Conservation (phyloP, 2,329 filamentous ascomycete genomes). For the Diaporthe ampelina region DNA sequence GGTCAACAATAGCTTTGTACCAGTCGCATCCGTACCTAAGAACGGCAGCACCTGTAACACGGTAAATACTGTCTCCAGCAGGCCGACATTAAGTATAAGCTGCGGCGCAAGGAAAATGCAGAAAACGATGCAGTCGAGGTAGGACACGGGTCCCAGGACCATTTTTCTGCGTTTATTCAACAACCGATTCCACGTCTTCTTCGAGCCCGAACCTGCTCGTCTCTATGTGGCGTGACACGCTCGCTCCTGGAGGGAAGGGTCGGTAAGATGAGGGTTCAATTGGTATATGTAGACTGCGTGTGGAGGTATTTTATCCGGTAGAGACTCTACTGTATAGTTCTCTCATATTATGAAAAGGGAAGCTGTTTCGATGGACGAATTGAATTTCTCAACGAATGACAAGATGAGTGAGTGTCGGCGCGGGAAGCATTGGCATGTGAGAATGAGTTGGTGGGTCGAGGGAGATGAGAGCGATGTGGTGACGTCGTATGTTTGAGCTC, state of each 20-base stretch:
- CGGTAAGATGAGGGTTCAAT: background rate
- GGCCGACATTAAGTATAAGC: conserved; percentile 76
- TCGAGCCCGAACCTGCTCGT: background rate
- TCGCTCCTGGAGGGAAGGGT: background rate
- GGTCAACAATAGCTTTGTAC: conserved; percentile 1
- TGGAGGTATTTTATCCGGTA: no score
- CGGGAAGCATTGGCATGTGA: conserved; percentile 14
- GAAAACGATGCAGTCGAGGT: conserved; percentile 82
- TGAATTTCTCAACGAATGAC: conserved; percentile 9
- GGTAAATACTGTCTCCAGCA: conserved; percentile 70
- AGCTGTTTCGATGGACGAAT: background rate
- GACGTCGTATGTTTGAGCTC: conserved; percentile 33
- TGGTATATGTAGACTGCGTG: background rate
- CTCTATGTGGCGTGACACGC: conserved; percentile 5
- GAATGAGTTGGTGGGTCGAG: conserved; percentile 1
- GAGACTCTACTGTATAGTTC: background rate
- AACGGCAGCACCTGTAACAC: conserved; percentile 77
- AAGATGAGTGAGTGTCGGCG: background rate
- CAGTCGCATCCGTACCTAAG: conserved; percentile 64
- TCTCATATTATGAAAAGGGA: background rate
- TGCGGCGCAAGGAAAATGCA: conserved; percentile 79
- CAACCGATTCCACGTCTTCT: no score
- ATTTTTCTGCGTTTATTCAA: conserved; percentile 58
- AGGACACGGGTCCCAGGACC: conserved; percentile 81
- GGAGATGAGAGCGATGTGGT: conserved; percentile 21